These are phyloP conservation scores for Globisporangium canariense DNA, from an alignment of 352 stramenopile species.

Conservation along the genomic window DNA sequence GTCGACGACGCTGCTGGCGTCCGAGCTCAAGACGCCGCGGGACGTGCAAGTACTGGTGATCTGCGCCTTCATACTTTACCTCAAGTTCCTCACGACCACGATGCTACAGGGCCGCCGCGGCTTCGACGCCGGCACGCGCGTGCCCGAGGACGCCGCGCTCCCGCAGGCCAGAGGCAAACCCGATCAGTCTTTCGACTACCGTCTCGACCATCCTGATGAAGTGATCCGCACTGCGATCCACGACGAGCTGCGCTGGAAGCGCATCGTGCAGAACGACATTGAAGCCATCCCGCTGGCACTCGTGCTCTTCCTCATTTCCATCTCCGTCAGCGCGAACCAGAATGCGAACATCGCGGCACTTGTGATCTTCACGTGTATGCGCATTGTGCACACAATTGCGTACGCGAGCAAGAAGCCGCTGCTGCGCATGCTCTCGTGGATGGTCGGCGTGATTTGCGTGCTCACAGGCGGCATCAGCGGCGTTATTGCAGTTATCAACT, in stretches of 20 bases:
- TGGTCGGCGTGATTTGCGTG: constrained; percentile 14
- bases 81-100: constrained; percentile 55
- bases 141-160: constrained; percentile 35
- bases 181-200: neutral
- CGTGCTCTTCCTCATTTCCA: constrained; percentile 19
- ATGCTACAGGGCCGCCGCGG: constrained; percentile 46
- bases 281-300: constrained; percentile 31
- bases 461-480: constrained; percentile 9
- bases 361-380: constrained; percentile 24
- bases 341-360: constrained; percentile 19
- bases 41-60: constrained; percentile 13
- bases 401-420: constrained; percentile 32
- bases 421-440: constrained; percentile 25
- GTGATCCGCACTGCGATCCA: neutral
- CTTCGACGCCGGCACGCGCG: constrained; percentile 47
- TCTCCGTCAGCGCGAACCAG: constrained; percentile 23
- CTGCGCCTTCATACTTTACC: constrained; percentile 40
- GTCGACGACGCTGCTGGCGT: too few species aligned
- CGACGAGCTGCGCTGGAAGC: neutral
- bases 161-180: constrained; percentile 13
- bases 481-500: neutral
- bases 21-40: too few species aligned
- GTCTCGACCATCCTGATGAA: neutral
- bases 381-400: constrained; percentile 28
- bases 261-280: constrained; percentile 17